Base-by-base conservation (phyloP, 164 flowering plant genomes). In the Akebia trifoliata region DNA sequence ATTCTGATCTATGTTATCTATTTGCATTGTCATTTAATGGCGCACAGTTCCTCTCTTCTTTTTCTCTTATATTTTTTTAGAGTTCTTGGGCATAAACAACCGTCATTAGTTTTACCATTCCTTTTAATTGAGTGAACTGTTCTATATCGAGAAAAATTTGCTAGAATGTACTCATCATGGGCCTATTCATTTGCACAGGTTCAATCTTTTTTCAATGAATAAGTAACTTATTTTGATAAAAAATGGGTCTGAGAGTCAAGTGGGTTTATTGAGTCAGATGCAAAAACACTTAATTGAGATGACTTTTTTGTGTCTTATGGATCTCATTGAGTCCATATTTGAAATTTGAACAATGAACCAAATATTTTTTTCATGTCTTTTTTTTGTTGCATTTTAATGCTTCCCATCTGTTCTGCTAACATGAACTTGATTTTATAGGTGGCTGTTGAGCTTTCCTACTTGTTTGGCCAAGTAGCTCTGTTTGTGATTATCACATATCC, bases 381-480 rank as follows among this genome's bases (percentile, higher is more conserved):
- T 45, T 3, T 18, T n/a, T 17, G 24, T n/a, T n/a, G n/a, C n/a
- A n/a, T n/a, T n/a, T n/a, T n/a, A n/a, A n/a, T 47, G 31, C 18
- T 42, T 34, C 37, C 21, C 18, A 42, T 42, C 20, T 42, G n/a
- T 42, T 42, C 45, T n/a, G 21, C 45, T 42, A 4, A 42, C 21
- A 3, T 17, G 21, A 42, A 42, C 20, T 6, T 42, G 21, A 15
- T n/a, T n/a, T n/a, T n/a, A n/a, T n/a, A n/a, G n/a, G n/a, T n/a
- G n/a, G n/a, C n/a, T n/a, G n/a, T n/a, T 22, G 81, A 77, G 47
- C 36, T 77, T 20, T 78, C 81, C 14, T 77, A 72, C 22, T 3
- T 67, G 44, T 6, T 77, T 4, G 11, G 60, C 1, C 74, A 72
- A 44, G 46, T 4, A 71, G 73, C 14, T 64, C 72, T n/a, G n/a